Evolutionary conservation across 345 rosid species (phyloP).

Genomic region (Brassica nigra): DNA sequence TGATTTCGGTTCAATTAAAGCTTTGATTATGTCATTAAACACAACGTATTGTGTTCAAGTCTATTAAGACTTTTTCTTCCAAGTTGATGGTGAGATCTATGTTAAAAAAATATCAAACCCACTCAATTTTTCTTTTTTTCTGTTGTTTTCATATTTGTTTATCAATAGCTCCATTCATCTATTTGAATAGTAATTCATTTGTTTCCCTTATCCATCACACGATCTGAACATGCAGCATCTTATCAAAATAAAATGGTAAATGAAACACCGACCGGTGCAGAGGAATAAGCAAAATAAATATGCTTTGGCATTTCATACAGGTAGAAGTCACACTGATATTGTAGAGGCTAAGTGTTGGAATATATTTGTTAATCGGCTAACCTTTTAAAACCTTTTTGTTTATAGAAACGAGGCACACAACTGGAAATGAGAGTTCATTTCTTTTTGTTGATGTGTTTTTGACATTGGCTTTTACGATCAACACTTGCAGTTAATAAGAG

Average conservation of each 20-base stretch:
- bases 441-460: not conserved
- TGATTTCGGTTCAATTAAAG: too few relatives aligned
- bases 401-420: constrained; percentile 62
- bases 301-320: constrained; percentile 97
- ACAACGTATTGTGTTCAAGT: too few relatives aligned
- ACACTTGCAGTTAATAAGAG: constrained; percentile 60
- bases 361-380: not conserved
- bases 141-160: not conserved
- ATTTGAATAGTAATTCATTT: too few relatives aligned
- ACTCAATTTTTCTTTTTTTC: not conserved
- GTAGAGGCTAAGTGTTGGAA: constrained; percentile 6
- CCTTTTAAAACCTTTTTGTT: not conserved
- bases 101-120: not conserved
- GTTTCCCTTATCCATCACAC: not conserved
- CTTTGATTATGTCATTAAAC: too few relatives aligned
- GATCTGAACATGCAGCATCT: not conserved
- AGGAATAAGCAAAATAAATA: constrained; percentile 9
- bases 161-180: not conserved
- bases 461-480: constrained; percentile 49
- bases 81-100: not conserved
- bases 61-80: too few relatives aligned
- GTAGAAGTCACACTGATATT: constrained; percentile 34
- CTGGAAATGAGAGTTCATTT: too few relatives aligned
- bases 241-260: not conserved
- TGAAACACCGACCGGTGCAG: not conserved